Base-by-base conservation (phyloP, 306 rosid species). In the Cercis canadensis region DNA sequence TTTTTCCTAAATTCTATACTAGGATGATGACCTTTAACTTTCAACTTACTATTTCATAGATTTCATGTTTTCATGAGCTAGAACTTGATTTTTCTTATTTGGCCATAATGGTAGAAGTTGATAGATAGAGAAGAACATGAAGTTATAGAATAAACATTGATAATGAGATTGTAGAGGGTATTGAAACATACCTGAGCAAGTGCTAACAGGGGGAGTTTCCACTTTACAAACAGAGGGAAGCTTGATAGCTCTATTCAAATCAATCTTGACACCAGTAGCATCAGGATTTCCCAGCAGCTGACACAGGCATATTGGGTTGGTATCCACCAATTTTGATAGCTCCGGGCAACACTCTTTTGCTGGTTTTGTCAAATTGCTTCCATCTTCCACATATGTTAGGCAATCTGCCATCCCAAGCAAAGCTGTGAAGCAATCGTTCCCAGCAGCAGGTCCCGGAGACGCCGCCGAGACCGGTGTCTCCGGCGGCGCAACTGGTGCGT, bases 331-430 rank as follows among this genome's bases (percentile, higher is more conserved):
- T 12, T 77, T 69, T 8, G 88, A 87, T 4, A 90, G 76, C 70
- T 86, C 96, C 2, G 90, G 85, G 64, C 98, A 93, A 52, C 98
- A 93, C 0, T 62, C 80, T 72, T 85, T 87, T 6, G 84, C 90
- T 39, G 98, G 98, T 33, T 74, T 78, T 5, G 73, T 67, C 70
- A 21, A 0, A 0, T 85, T 88, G 39, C 98, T 90, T 9, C 89
- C 96, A 15, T 14, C 58, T 70, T 45, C 16, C 59, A 93, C 98
- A 64, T 62, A 93, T 5, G 89, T n/a, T 2, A 93, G 77, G 65
- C 98, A 93, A 64, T 84, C 96, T 8, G 92, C 72, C 90, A 84
- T 21, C 59, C 81, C 84, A 17, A 72, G 0, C 55, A 93, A 34
- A 1, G 24, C 55, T 0, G 63, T 13, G 0, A 63, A 0, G 80